A percentile compares a stretch with the other conserved stretches of the same genome.
phyloP scores from a whole-genome alignment of 1,284 basidiomycete species.

The Ustilago vetiveriae region DNA sequence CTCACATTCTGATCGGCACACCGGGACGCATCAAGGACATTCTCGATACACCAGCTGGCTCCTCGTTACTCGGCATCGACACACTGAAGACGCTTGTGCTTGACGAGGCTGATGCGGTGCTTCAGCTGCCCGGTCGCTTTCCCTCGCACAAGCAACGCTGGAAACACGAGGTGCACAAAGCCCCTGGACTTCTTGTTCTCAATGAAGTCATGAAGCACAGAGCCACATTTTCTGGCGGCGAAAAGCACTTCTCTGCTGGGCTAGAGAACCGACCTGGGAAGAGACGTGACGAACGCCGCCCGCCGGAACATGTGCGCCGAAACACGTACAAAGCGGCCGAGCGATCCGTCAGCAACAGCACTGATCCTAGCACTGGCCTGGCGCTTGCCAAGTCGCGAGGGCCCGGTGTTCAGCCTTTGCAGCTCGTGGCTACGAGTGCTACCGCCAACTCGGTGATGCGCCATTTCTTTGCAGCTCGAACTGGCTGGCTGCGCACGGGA shows the following conservation, averaged over 20 bases:
- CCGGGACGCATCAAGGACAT: conserved; percentile 60
- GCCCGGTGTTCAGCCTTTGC: conserved; percentile 49
- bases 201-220: conserved; percentile 56
- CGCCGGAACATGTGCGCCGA: conserved; percentile 53
- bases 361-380: conserved; percentile 18
- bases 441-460: conserved; percentile 65
- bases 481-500: conserved; percentile 64
- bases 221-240: conserved; percentile 58
- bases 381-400: conserved; percentile 35
- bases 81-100: conserved; percentile 59
- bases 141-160: conserved; percentile 59
- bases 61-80: conserved; percentile 51
- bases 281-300: conserved; percentile 43
- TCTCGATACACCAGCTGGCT: conserved; percentile 43
- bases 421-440: conserved; percentile 60
- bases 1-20: conserved; percentile 63
- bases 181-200: conserved; percentile 57
- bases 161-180: conserved; percentile 59
- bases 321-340: conserved; percentile 54
- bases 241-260: conserved; percentile 49
- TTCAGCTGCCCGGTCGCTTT: conserved; percentile 62
- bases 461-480: conserved; percentile 63
- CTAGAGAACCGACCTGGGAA: conserved; percentile 53
- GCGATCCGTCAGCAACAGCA: conserved; percentile 4
- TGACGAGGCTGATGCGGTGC: conserved; percentile 64